Evolutionary conservation across 1,284 basidiomycete genomes (phyloP), one percentile per base, ranked within the genome.

Genomic region (Chiua sp.): DNA sequence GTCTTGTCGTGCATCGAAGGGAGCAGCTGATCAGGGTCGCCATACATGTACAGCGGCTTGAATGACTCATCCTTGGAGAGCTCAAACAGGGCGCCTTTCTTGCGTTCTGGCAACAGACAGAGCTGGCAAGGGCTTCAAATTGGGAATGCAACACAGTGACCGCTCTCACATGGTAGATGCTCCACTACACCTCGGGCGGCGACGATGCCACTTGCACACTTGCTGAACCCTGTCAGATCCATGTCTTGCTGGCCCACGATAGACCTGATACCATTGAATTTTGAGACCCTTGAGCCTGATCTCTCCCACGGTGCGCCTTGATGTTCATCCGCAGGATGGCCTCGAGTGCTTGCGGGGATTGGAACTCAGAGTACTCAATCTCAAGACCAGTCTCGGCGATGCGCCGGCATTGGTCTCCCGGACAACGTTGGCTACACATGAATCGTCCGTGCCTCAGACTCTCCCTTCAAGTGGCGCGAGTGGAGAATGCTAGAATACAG

Each of bases 271-370:
- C 96, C 98, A 51, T 98, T 83, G 28, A 92, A 92, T 83, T 77
- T 98, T 96, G 39, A 98, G 82, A 18, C 97, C 97, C 77, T 98
- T 98, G 66, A 99, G 86, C 72, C 94, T 94, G 64, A 91, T 85
- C 75, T 98, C 95, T 97, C 30, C 97, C 85, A 39, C 86, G 83
- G 39, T 90, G 82, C 59, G 96, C 84, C 35, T 85, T 82, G 51
- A 96, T 82, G 3, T 91, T 91, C 68, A 98, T 84, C 37, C 87
- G 80, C 32, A 86, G 87, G 61, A 96, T 87, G 6, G 86, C 87
- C 26, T 92, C 89, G 58, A 93, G 77, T 5, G 87, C 87, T 47
- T 82, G 77, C 1, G 73, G 70, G 7, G 85, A 81, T 64, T 90
- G 87, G 46, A 77, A 66, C 48, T 81, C 79, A 1, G 87, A 84